Evolutionary conservation across 805 yeast genomes (phyloP).

Genomic region (Starmera caribaea): DNA sequence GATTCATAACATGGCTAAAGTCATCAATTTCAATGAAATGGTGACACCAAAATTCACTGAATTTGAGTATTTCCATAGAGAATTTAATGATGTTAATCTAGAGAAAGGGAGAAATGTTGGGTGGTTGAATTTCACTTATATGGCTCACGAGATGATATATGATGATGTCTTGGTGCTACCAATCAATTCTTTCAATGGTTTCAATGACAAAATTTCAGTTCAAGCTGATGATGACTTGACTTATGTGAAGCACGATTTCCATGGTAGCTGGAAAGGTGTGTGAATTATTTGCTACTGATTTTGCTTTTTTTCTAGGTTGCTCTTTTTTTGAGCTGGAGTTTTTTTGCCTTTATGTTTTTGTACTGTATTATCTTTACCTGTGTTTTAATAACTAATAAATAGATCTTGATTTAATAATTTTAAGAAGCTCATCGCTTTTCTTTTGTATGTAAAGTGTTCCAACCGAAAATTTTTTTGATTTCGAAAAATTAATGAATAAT

Average conservation of each 20-base stretch:
- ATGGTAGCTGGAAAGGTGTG: conserved; percentile 47
- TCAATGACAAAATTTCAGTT: conserved; percentile 53
- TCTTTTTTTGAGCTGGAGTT: no score
- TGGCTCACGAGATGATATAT: conserved; percentile 38
- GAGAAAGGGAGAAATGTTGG: conserved; percentile 26
- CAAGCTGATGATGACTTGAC: conserved; percentile 32
- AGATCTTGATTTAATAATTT: no score
- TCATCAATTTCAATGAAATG: not conserved
- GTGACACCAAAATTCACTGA: conserved; percentile 9
- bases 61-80: conserved; percentile 19
- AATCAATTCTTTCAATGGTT: conserved; percentile 51
- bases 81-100: not conserved
- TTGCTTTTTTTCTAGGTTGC: no score
- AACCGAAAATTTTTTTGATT: no score
- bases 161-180: conserved; percentile 64
- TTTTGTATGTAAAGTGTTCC: no score
- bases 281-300: no score
- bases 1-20: not conserved
- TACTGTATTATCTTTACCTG: no score
- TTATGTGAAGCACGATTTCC: conserved; percentile 45
- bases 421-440: no score
- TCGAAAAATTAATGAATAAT: no score
- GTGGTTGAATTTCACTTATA: conserved; percentile 48
- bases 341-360: no score
- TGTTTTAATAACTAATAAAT: no score